phyloP scores from a whole-genome alignment of 345 rosid genomes.

The Acer yangbiense region DNA sequence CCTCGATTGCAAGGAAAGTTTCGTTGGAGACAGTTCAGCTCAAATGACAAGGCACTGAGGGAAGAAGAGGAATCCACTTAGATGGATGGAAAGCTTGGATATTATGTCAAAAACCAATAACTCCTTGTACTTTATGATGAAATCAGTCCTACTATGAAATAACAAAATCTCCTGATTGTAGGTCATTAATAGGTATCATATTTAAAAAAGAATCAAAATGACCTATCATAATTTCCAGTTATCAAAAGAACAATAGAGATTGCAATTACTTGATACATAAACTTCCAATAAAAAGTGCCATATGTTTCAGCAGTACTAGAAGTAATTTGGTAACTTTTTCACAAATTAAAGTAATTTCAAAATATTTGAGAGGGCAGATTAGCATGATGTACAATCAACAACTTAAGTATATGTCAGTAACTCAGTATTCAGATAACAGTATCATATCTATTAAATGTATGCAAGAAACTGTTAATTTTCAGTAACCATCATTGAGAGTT shows the following conservation, averaged over 20 bases:
- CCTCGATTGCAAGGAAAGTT: no score
- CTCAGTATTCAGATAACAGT: not conserved
- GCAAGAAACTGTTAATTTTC: not conserved
- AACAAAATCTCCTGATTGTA: not conserved
- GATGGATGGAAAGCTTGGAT: not conserved
- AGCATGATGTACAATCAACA: not conserved
- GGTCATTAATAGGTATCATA: not conserved
- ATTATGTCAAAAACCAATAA: not conserved
- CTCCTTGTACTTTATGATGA: not conserved
- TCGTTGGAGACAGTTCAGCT: conserved; percentile 3
- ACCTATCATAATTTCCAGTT: not conserved
- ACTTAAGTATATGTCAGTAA: not conserved
- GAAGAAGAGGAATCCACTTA: conserved; percentile 15
- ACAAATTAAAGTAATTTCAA: not conserved
- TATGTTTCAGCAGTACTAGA: no score
- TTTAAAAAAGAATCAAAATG: not conserved
- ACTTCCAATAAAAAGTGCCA: no score
- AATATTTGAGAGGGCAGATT: not conserved
- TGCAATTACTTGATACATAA: not conserved
- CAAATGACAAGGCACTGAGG: conserved; percentile 44
- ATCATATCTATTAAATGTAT: not conserved
- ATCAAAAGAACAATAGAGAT: not conserved
- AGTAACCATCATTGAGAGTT: no score
- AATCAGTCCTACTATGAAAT: no score
- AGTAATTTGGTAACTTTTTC: not conserved